Percentiles rank a stretch among this genome's conserved stretches.
Conservation (phyloP, 257 asterid genomes). For the Solanum chiquidenum region DNA sequence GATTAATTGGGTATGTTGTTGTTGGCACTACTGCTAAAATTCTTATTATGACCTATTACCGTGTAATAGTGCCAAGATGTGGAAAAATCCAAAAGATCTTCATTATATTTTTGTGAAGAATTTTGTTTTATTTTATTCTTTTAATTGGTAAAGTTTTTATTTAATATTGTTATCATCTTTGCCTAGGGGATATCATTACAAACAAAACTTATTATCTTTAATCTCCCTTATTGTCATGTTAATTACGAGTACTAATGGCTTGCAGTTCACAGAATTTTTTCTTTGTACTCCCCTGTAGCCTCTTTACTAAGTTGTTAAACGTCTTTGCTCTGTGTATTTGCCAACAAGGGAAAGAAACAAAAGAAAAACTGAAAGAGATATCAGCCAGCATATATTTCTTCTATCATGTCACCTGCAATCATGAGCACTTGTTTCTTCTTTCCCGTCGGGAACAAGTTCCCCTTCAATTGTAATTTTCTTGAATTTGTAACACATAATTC, state of each 20-base stretch:
- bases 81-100: background rate
- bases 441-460: background rate
- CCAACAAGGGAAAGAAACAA: background rate
- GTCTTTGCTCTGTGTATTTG: background rate
- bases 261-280: background rate
- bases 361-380: background rate
- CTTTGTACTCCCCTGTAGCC: background rate
- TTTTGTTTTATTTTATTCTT: background rate
- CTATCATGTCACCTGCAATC: background rate
- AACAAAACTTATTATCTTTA: background rate
- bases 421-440: background rate
- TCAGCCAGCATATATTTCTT: background rate
- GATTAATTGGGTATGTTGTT: background rate
- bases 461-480: background rate
- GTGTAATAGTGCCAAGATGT: background rate
- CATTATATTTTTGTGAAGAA: background rate
- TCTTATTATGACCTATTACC: background rate
- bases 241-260: background rate
- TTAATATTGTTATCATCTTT: background rate
- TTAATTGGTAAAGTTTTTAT: background rate
- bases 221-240: background rate
- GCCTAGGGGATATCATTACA: background rate
- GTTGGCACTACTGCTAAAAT: background rate
- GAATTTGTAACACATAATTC: background rate
- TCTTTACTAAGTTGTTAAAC: background rate